A percentile compares a stretch with the other conserved stretches of the same genome.
Conservation (phyloP, 768 basidiomycete species). For the Russula olivacea region DNA sequence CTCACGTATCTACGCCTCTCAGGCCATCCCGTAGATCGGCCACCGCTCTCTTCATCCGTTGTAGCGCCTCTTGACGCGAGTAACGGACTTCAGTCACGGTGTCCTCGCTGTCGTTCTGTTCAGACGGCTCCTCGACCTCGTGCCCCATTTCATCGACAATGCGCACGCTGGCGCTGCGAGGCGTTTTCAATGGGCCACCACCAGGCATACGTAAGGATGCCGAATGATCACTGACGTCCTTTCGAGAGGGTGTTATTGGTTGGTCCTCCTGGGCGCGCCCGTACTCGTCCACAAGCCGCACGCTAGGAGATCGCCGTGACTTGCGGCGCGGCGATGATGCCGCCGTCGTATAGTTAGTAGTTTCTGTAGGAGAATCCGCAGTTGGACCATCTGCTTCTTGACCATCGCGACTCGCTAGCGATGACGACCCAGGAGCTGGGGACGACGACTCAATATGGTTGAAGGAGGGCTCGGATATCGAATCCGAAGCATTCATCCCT, state of each 20-base stretch:
- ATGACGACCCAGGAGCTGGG: constrained; percentile 5
- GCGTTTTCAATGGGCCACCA: constrained; percentile 23
- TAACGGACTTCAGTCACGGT: constrained; percentile 27
- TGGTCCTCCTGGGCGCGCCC: constrained; percentile 33
- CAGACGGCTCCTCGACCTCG: constrained; percentile 40
- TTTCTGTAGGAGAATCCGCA: constrained; percentile 17
- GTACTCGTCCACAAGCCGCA: constrained; percentile 69
- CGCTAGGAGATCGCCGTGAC: constrained; percentile 44
- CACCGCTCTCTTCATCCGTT: constrained; percentile 53
- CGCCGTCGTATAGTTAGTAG: constrained; percentile 21
- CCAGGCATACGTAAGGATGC: constrained; percentile 18
- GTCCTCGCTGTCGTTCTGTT: constrained; percentile 26
- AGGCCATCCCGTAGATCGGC: constrained; percentile 51
- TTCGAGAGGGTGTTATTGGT: constrained; percentile 23
- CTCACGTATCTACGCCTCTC: constrained; percentile 53
- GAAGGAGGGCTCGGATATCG: constrained; percentile 23
- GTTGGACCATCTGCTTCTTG: neutral
- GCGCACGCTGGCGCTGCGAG: constrained; percentile 44
- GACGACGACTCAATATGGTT: constrained; percentile 20
- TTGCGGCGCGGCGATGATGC: constrained; percentile 31
- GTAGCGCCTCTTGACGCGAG: constrained; percentile 47
- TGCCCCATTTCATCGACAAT: constrained; percentile 67
- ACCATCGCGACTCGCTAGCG: neutral
- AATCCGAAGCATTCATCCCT: constrained; percentile 3
- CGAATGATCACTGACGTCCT: constrained; percentile 26